Base-by-base conservation (phyloP, 75 land plant species). In the Cryptomeria japonica region DNA sequence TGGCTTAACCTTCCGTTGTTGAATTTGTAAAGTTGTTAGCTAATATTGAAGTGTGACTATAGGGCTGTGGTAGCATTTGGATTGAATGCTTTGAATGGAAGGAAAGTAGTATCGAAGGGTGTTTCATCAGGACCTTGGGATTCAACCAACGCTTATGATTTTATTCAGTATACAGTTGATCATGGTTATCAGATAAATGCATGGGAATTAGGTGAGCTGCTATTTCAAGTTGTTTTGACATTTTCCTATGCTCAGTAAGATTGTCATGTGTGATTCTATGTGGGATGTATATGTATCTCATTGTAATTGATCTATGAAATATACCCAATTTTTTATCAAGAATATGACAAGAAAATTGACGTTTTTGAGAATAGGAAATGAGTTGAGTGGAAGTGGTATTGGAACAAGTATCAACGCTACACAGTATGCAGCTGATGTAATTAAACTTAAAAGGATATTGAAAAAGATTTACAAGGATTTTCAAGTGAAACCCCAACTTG, bases 21-120 rank as follows among this genome's bases (percentile, higher is more conserved):
- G 31, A 41, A 42, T 46, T 18, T 46, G 34, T 13, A 44, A 12
- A 13, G n/a, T n/a, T 25, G 47, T 46, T 44, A n/a, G 36, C 37
- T 70, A 28, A 56, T 32, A 37, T 25, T 85, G 25, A 46, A 32
- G 51, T 32, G 6, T 15, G 39, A 70, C 44, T 91, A 90, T 92
- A 98, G 99, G 89, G 94, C 94, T 38, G 53, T 72, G 80, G 88
- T 96, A 44, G 93, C 93, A 18, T 98, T 96, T 87, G 99, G 99
- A 68, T 80, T 98, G 73, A 98, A 98, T 91, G 99, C 98, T 13
- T 91, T 98, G 46, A 89, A 87, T 89, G 96, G 96, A 76, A 89
- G 91, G 86, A 46, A 86, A 34, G 39, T 87, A 37, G 10, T 22
- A 36, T 34, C 86, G 2, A 89, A 88, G 82, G 89, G 89, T 37